Evolutionary conservation across 257 asterid genomes (phyloP), one percentile per base, ranked within the genome.

Genomic region (Thymus quinquecostatus): DNA sequence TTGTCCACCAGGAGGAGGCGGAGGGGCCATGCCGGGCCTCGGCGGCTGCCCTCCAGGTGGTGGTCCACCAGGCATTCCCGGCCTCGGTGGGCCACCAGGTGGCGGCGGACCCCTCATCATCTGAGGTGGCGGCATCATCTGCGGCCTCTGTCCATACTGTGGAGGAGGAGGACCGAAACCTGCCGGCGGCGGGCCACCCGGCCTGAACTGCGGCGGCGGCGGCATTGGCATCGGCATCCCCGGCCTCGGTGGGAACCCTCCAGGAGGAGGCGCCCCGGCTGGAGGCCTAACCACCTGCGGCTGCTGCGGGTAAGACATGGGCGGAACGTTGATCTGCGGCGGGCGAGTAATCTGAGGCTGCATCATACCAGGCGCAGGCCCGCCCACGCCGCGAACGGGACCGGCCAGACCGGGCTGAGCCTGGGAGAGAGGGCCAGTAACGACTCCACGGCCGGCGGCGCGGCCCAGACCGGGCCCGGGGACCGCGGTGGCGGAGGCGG

Each of bases 361-460:
- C 98, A 92, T 92, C 98, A 92, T 92, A 3, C 95, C 95, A 1
- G 97, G 96, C 1, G 93, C 88, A 0, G 98, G 98, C 14, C 98
- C 98, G 44, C 98, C 98, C 32, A 92, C 89, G 0, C 98, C 97
- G n/a, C 98, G 78, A 9, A 90, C 88, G 0, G 97, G 98, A 0
- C 96, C 98, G 3, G 97, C 79, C 14, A 92, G 81, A 0, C 98
- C 98, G 0, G 98, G 97, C 79, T 90, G 98, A 0, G 98, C 96
- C 66, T 88, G 96, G 14, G 84, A 50, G 28, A 86, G 67, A 3
- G 90, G 93, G 0, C 89, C 91, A 1, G 95, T 78, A 0, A 88
- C 93, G 4, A 92, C 83, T 1, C 98, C 98, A n/a, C 98, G 85
- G 13, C 97, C 98, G 0, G 98, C 95, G 0, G 96, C 95, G 0